These are phyloP conservation scores for Talaromyces islandicus DNA, from an alignment of 2,329 filamentous ascomycete species.

Conservation along the genomic window DNA sequence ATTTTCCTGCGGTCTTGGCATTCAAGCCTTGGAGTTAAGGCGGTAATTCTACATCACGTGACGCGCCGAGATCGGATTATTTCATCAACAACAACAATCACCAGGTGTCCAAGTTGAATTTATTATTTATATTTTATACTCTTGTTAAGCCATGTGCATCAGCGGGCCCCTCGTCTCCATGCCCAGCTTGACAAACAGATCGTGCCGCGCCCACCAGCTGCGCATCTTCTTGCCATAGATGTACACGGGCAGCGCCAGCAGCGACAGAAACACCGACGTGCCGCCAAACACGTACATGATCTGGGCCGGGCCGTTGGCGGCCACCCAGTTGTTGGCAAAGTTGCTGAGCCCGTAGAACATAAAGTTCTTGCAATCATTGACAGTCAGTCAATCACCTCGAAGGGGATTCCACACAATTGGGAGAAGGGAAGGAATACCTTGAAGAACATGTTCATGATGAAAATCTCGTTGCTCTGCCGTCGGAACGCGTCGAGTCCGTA, in stretches of 20 bases:
- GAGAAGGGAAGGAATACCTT: neutral
- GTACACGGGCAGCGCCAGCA: constrained; percentile 21
- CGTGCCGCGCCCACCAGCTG: neutral
- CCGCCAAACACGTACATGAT: constrained; percentile 25
- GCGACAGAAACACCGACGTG: constrained; percentile 18
- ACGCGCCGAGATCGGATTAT: neutral
- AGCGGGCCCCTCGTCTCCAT: neutral
- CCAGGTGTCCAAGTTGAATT: too few species aligned
- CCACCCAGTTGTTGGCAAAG: constrained; percentile 23
- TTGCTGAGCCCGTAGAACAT: constrained; percentile 23
- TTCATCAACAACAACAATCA: neutral
- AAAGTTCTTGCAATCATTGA: constrained; percentile 17
- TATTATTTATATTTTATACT: neutral
- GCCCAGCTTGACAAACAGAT: neutral
- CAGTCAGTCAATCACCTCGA: neutral
- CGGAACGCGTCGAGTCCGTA: constrained; percentile 23
- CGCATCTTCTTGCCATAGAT: constrained; percentile 17
- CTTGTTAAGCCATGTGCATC: neutral
- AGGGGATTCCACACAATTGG: too few species aligned
- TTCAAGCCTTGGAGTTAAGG: neutral
- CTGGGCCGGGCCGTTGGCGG: constrained; percentile 15
- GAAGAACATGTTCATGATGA: constrained; percentile 25
- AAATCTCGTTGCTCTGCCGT: constrained; percentile 21
- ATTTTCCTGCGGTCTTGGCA: neutral
- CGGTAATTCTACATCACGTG: neutral